These are phyloP conservation scores for Stentor roeselii DNA, from an alignment of 73 alveolate species.

Conservation along the genomic window DNA sequence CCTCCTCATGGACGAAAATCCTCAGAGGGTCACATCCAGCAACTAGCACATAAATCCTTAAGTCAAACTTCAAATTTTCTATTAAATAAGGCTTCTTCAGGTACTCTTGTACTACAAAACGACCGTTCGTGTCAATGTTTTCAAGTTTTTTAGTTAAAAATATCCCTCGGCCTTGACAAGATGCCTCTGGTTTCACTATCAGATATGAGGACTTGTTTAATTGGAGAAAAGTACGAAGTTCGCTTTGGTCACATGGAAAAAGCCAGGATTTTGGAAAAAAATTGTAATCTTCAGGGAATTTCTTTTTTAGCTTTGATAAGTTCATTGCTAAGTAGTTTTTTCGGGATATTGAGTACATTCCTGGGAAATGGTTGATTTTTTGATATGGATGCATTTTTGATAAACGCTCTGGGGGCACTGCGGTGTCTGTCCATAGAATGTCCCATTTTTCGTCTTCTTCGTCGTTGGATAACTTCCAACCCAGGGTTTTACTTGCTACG, in stretches of 20 bases:
- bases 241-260: constrained; percentile 65
- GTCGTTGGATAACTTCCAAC: constrained; percentile 30
- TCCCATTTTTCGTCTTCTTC: constrained; percentile 42
- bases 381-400: constrained; percentile 58
- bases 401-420: constrained; percentile 35
- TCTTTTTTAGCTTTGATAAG: constrained; percentile 53
- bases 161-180: constrained; percentile 76
- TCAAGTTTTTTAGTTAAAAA: constrained; percentile 59
- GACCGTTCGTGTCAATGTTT: constrained; percentile 58
- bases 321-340: constrained; percentile 73
- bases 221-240: constrained; percentile 47
- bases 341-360: constrained; percentile 70
- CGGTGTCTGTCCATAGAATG: constrained; percentile 47
- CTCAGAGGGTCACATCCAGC: constrained; percentile 91
- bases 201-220: constrained; percentile 49
- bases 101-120: constrained; percentile 77
- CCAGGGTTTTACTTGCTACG: no score
- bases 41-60: constrained; percentile 85
- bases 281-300: constrained; percentile 60
- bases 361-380: constrained; percentile 76
- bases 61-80: constrained; percentile 86
- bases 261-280: constrained; percentile 71
- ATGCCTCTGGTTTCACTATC: constrained; percentile 78
- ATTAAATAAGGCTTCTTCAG: constrained; percentile 83
- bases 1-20: constrained; percentile 87